Percentiles rank a stretch among this genome's conserved stretches.
Conservation (phyloP, 2,329 filamentous ascomycete species). For the Colletotrichum sp. region DNA sequence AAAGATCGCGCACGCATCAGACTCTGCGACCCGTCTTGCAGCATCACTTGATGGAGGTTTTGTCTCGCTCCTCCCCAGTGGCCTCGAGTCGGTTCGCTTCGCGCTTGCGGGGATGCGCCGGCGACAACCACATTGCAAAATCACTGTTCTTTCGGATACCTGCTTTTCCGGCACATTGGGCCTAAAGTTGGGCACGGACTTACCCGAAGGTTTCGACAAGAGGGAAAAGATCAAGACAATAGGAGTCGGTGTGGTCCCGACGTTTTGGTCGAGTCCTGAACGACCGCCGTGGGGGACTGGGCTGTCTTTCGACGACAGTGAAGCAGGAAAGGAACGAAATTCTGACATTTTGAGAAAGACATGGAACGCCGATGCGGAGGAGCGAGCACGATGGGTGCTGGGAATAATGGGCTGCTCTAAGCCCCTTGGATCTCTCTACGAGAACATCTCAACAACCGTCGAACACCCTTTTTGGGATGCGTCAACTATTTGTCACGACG, state of each 20-base stretch:
- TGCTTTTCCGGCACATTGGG: conserved; percentile 1
- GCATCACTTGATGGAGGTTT: conserved; percentile 2
- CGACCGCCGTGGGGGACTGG: conserved; percentile 2
- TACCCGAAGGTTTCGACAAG: neutral
- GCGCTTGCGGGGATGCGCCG: neutral
- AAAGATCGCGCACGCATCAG: neutral
- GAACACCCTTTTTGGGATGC: conserved; percentile 10
- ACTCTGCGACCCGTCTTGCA: neutral
- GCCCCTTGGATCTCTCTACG: neutral
- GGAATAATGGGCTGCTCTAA: neutral
- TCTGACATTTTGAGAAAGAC: neutral
- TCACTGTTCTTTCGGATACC: neutral
- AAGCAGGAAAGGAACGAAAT: neutral
- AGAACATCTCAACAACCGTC: neutral
- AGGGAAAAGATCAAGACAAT: neutral
- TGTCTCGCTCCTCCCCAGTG: neutral
- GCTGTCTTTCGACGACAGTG: neutral
- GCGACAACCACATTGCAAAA: neutral
- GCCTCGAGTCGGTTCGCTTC: neutral
- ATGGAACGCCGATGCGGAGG: neutral
- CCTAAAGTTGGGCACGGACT: neutral
- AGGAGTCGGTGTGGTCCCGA: neutral
- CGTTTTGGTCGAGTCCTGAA: conserved; percentile 1
- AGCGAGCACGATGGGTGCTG: neutral
- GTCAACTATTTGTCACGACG: conserved; percentile 28